Base-by-base conservation (phyloP, 2,329 filamentous ascomycete species). In the Alternaria sp. region DNA sequence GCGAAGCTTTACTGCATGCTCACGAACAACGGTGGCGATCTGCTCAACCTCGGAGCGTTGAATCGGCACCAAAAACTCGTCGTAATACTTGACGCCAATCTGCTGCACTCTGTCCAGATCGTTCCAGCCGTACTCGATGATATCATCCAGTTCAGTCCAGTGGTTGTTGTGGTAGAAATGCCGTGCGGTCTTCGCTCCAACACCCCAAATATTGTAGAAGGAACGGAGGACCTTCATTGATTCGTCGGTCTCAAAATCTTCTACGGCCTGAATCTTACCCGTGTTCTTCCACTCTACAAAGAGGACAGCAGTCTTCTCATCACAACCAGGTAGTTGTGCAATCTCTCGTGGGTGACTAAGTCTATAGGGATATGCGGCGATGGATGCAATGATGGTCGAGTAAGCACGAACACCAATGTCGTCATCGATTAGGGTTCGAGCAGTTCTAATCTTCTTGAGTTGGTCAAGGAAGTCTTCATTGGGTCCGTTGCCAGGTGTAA, bases 121-220 rank as follows among this genome's bases (percentile, higher is more conserved):
- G 20, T 82, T 75, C 94, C 94, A 98, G 11, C 91, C 93, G 69
- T 88, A 86, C 71, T 96, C 91, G 41, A 97, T 83, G 3, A 98
- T 82, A 69, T 98, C 94, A 70, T 97, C 93, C 0, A 97, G 82
- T 61, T 95, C 91, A 61, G 87, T 85, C 92, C 93, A 97, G 28
- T 92, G 83, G 63, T 87, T 88, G 16, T 87, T 85, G 68, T 85
- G 87, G 76, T 94, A 95, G 70, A 97, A 97, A 1, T 94, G 87
- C 16, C 89, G 84, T 0, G 94, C 94, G 0, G 91, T 95, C 12
- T 87, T 88, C 2, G 91, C 89, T 0, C 91, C 94, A 0, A 97
- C 93, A n/a, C 94, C 94, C 91, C 93, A 97, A 58, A 97, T 96
- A 5, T 91, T 84, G 79, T 91, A 91, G 77, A 98, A 97, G 0